These are phyloP conservation scores for Russula earlei DNA, from an alignment of 768 basidiomycete genomes.

Conservation along the genomic window DNA sequence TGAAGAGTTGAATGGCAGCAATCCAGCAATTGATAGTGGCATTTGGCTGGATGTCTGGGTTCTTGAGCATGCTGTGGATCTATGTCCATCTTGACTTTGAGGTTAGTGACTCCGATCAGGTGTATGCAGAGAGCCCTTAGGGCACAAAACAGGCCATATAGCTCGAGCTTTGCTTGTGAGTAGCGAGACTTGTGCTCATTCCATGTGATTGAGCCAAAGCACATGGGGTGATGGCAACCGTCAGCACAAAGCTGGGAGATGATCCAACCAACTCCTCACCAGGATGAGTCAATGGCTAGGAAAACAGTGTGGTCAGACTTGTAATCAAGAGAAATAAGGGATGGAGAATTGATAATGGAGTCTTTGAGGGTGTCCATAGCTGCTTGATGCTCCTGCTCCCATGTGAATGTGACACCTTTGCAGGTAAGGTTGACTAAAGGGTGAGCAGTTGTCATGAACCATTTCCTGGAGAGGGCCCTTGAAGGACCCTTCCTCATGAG, in stretches of 20 bases:
- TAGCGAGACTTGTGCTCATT: constrained; percentile 17
- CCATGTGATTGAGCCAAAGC: constrained; percentile 27
- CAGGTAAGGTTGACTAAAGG: no score
- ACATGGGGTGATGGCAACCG: constrained; percentile 21
- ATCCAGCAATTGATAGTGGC: no score
- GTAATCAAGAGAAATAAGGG: constrained; percentile 22
- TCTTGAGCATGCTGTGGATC: neutral
- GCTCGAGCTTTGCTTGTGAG: constrained; percentile 24
- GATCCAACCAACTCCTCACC: constrained; percentile 23
- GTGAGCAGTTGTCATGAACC: no score
- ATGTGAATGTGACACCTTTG: no score
- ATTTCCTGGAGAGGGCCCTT: no score
- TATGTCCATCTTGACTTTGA: constrained; percentile 29
- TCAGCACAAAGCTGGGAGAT: constrained; percentile 23
- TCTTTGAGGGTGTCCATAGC: constrained; percentile 9
- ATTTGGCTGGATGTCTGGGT: no score
- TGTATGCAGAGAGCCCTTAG: constrained; percentile 8
- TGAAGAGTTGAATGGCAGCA: no score
- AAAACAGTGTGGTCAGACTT: constrained; percentile 11
- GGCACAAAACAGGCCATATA: constrained; percentile 20
- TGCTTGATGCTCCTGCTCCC: neutral
- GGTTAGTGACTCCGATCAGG: constrained; percentile 24
- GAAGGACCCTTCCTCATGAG: no score
- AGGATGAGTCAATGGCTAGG: constrained; percentile 24
- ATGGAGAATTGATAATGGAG: constrained; percentile 2